phyloP scores from a whole-genome alignment of 2,329 filamentous ascomycete species.

The Lasiodiplodia theobromae region DNA sequence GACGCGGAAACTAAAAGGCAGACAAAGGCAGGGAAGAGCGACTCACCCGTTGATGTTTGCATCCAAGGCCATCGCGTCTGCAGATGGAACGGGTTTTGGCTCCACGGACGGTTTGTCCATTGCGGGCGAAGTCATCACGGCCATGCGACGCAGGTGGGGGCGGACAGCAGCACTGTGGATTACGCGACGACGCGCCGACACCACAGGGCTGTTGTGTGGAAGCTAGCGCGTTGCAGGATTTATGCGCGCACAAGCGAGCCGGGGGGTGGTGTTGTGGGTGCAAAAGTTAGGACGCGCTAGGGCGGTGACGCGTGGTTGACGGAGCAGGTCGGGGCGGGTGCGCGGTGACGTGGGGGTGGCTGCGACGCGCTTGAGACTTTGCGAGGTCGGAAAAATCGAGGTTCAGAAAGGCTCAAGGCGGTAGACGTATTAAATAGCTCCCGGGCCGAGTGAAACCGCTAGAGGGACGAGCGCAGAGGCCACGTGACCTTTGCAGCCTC shows the following conservation, averaged over 20 bases:
- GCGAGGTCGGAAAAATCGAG: slow-evolving; percentile 30
- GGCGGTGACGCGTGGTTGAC: slow-evolving; percentile 27
- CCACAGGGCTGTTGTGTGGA: slow-evolving; percentile 25
- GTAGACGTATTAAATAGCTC: slow-evolving; percentile 29
- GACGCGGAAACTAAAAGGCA: slow-evolving; percentile 28
- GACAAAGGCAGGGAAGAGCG: slow-evolving; percentile 37
- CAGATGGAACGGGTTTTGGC: slow-evolving; percentile 56
- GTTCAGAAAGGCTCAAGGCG: slow-evolving; percentile 28
- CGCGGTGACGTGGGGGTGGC: slow-evolving; percentile 29
- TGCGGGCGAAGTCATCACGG: slow-evolving; percentile 49
- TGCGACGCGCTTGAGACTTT: slow-evolving; percentile 30
- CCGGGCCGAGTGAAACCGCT: slow-evolving; percentile 29
- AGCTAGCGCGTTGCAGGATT: slow-evolving; percentile 25
- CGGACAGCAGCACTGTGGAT: slow-evolving; percentile 25
- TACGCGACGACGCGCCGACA: slow-evolving; percentile 28
- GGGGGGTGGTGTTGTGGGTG: slow-evolving; percentile 25
- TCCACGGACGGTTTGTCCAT: slow-evolving; percentile 51
- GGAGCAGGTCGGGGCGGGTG: slow-evolving; percentile 22
- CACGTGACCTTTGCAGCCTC: slow-evolving; percentile 19
- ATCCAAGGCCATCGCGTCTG: slow-evolving; percentile 61
- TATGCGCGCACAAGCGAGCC: slow-evolving; percentile 25
- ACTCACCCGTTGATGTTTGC: slow-evolving; percentile 67
- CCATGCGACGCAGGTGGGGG: slow-evolving; percentile 40
- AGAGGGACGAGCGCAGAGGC: slow-evolving; percentile 19
- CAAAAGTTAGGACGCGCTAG: slow-evolving; percentile 28